These are phyloP conservation scores for Scleroderma bovista DNA, from an alignment of 768 basidiomycete genomes.

Conservation along the genomic window DNA sequence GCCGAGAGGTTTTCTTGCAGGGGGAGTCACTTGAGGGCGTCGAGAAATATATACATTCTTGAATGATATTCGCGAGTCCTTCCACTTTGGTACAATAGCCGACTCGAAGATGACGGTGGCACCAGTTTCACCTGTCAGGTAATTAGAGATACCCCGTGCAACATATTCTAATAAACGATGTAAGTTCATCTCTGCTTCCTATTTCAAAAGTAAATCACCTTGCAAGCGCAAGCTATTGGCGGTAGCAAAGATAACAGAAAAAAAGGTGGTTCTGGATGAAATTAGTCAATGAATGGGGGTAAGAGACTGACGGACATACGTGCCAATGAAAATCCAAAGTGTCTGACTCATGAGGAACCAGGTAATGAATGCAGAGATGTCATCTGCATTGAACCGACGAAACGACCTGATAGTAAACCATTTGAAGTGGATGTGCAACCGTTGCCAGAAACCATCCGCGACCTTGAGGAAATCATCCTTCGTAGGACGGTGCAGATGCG, in stretches of 20 bases:
- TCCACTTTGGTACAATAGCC: conserved; percentile 97
- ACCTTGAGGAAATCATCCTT: conserved; percentile 86
- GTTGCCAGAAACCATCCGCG: conserved; percentile 86
- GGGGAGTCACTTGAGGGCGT: conserved; percentile 40
- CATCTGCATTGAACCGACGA: conserved; percentile 92
- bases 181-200: background rate
- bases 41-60: conserved; percentile 94
- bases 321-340: conserved; percentile 92
- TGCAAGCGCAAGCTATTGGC: conserved; percentile 84
- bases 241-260: conserved; percentile 86
- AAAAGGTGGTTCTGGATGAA: conserved; percentile 76
- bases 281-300: conserved; percentile 2
- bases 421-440: conserved; percentile 86
- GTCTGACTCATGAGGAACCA: conserved; percentile 97
- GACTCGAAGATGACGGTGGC: conserved; percentile 95
- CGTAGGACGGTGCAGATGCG: conserved; percentile 73
- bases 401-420: conserved; percentile 97
- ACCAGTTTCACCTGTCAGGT: conserved; percentile 90
- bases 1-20: conserved; percentile 24
- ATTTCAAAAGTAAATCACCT: conserved; percentile 39
- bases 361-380: conserved; percentile 92
- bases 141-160: conserved; percentile 84
- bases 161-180: conserved; percentile 55
- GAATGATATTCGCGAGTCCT: conserved; percentile 92
- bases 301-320: conserved; percentile 10